phyloP scores from a whole-genome alignment of 176 grass and related monocot genomes.

The Avena eriantha region DNA sequence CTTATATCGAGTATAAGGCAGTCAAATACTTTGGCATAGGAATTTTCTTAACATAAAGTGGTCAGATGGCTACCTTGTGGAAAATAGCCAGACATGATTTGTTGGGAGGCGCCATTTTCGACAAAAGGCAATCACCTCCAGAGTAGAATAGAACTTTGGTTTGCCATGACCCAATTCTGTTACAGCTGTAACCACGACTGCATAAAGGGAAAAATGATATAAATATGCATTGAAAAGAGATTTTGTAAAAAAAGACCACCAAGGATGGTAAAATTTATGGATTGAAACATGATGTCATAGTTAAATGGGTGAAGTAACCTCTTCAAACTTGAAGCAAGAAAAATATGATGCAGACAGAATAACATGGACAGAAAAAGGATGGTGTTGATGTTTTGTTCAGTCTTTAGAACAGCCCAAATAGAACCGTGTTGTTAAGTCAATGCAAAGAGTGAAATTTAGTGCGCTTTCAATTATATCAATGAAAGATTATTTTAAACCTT shows the following conservation, averaged over 20 bases:
- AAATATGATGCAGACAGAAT: background rate
- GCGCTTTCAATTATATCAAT: background rate
- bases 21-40: background rate
- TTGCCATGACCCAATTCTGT: constrained; percentile 83
- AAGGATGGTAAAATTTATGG: constrained; percentile 14
- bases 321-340: background rate
- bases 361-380: background rate
- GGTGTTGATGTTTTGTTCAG: background rate
- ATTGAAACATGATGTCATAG: background rate
- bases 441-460: background rate
- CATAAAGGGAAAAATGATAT: constrained; percentile 22
- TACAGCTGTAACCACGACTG: constrained; percentile 89
- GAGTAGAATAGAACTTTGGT: constrained; percentile 94
- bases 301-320: background rate
- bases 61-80: constrained; percentile 68
- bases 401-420: background rate
- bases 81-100: constrained; percentile 95
- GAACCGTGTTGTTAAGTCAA: background rate
- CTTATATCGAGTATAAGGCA: background rate
- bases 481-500: background rate
- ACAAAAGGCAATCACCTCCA: constrained; percentile 85
- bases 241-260: background rate
- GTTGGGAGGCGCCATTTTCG: constrained; percentile 88
- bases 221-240: constrained; percentile 19
- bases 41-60: background rate